Conservation (phyloP, 2,329 filamentous ascomycete genomes). For the Aspergillus sp. region DNA sequence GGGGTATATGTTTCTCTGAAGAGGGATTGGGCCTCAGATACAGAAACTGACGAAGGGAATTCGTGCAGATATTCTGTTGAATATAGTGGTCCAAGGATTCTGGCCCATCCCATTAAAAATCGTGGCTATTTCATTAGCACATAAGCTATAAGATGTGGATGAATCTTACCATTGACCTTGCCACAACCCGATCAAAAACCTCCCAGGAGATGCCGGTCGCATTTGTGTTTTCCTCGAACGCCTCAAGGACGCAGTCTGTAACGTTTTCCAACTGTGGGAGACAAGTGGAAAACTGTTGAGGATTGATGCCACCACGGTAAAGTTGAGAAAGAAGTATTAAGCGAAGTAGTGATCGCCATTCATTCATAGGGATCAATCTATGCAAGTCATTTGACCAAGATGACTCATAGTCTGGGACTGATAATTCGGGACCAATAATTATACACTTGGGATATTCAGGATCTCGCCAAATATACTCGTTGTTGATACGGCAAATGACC, state of each 20-base stretch:
- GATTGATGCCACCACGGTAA: neutral
- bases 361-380: neutral
- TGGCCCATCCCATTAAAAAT: neutral
- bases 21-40: neutral
- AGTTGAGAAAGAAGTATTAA: neutral
- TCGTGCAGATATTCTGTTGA: neutral
- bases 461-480: neutral
- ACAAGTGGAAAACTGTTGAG: neutral
- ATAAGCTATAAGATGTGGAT: neutral
- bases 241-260: neutral
- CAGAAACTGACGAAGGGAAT: neutral
- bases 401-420: neutral
- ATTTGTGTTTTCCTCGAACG: neutral
- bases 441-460: neutral
- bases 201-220: neutral
- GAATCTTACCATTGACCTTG: neutral
- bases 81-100: neutral
- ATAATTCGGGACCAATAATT: neutral
- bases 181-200: neutral
- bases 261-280: neutral
- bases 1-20: neutral
- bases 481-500: neutral
- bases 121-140: neutral
- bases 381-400: neutral
- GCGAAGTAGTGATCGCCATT: neutral